Evolutionary conservation across 2,329 filamentous ascomycete species (phyloP).

Genomic region (Falciphora oryzae): DNA sequence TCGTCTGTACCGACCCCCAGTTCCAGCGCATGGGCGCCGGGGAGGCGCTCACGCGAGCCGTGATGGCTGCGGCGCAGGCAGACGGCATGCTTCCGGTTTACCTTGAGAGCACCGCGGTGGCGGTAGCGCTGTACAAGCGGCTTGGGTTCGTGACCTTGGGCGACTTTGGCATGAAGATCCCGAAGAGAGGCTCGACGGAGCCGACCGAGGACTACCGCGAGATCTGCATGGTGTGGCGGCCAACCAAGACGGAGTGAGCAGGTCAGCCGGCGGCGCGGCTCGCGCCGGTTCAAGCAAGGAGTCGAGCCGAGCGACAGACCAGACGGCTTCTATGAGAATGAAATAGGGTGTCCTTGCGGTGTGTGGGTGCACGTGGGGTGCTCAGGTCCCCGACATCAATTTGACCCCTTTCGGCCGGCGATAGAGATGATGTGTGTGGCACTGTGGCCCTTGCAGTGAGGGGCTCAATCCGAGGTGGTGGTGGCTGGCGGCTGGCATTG

Average conservation of each 20-base stretch:
- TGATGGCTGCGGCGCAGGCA: slow-evolving; percentile 27
- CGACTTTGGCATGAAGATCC: slow-evolving; percentile 30
- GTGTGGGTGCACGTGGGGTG: background rate
- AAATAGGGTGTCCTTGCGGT: background rate
- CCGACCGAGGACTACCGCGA: slow-evolving; percentile 22
- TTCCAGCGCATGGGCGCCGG: slow-evolving; percentile 31
- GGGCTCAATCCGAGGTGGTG: too few relatives aligned
- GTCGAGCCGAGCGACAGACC: background rate
- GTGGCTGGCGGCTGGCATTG: too few relatives aligned
- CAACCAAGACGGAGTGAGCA: slow-evolving; percentile 3
- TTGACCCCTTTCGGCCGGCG: too few relatives aligned
- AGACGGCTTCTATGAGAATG: background rate
- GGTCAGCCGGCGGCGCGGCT: background rate
- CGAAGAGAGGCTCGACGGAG: slow-evolving; percentile 17
- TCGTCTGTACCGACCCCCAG: slow-evolving; percentile 32
- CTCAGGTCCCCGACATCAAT: background rate
- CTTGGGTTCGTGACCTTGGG: slow-evolving; percentile 29
- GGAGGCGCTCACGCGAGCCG: slow-evolving; percentile 25
- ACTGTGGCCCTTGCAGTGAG: too few relatives aligned
- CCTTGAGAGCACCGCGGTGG: slow-evolving; percentile 33
- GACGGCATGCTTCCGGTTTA: slow-evolving; percentile 27
- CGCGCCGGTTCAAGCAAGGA: background rate
- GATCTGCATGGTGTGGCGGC: slow-evolving; percentile 26
- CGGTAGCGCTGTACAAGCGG: slow-evolving; percentile 31
- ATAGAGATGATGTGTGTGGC: background rate